Conservation (phyloP, 2,329 filamentous ascomycete genomes). For the Stemphylium vesicarium region DNA sequence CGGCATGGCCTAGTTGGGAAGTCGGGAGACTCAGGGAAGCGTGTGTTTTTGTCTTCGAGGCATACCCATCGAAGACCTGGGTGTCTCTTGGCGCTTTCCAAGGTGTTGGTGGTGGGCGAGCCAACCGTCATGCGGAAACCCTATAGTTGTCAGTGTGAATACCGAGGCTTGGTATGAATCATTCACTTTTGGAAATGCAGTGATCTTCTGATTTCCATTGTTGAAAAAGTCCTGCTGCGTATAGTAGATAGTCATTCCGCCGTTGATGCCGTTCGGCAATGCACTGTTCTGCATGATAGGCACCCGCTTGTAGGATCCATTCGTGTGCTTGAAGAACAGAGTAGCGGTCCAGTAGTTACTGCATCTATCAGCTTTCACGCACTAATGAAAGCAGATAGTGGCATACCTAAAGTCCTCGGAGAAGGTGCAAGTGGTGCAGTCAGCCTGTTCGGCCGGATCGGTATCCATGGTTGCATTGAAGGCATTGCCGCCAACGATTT, state of each 20-base stretch:
- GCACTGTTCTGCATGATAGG: constrained; percentile 26
- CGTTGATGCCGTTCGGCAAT: constrained; percentile 29
- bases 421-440: constrained; percentile 27
- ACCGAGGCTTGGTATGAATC: neutral
- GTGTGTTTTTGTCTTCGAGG: constrained; percentile 32
- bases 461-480: constrained; percentile 29
- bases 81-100: constrained; percentile 13
- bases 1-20: constrained; percentile 12
- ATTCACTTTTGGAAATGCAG: constrained; percentile 32
- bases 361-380: neutral
- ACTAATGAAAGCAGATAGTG: neutral
- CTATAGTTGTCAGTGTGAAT: constrained; percentile 8
- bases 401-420: constrained; percentile 25
- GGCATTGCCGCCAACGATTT: constrained; percentile 32
- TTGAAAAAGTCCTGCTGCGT: constrained; percentile 44
- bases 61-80: constrained; percentile 10
- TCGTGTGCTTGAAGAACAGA: constrained; percentile 38
- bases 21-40: constrained; percentile 14
- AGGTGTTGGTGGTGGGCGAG: constrained; percentile 31
- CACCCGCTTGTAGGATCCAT: constrained; percentile 38
- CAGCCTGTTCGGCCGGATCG: constrained; percentile 12
- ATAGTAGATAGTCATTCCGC: constrained; percentile 43
- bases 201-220: constrained; percentile 34
- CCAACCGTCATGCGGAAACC: constrained; percentile 45
- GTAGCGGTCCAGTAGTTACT: constrained; percentile 41